A percentile compares a stretch with the other conserved stretches of the same genome.
Conservation (phyloP, 768 basidiomycete species). For the Symmetrospora coprosmae region DNA sequence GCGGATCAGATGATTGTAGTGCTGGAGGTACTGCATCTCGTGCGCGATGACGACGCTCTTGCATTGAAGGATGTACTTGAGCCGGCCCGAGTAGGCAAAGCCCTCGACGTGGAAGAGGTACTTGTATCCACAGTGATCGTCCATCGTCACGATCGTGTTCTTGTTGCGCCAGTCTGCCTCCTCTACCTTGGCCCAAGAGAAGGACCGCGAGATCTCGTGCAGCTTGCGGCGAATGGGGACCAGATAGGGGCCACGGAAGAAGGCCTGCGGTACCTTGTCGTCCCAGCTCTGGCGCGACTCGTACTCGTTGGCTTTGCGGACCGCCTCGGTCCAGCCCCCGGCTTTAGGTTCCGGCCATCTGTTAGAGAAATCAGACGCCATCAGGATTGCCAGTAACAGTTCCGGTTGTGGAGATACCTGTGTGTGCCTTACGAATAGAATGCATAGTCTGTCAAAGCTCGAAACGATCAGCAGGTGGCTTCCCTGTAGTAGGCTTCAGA, state of each 20-base stretch:
- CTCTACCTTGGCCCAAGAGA: constrained; percentile 32
- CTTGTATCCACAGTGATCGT: constrained; percentile 34
- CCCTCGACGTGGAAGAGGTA: constrained; percentile 35
- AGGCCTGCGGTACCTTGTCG: constrained; percentile 14
- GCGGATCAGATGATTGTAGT: constrained; percentile 32
- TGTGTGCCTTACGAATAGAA: constrained; percentile 25
- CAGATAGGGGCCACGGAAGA: constrained; percentile 12
- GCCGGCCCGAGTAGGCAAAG: constrained; percentile 33
- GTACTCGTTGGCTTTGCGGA: constrained; percentile 15
- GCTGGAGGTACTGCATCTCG: constrained; percentile 28
- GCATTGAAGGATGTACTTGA: constrained; percentile 30
- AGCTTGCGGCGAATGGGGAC: background rate
- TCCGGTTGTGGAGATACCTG: background rate
- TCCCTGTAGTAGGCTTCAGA: too few species aligned
- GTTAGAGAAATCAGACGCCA: background rate
- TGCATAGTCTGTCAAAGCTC: constrained; percentile 24
- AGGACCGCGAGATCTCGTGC: constrained; percentile 26
- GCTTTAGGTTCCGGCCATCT: constrained; percentile 18
- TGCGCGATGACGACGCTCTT: constrained; percentile 25
- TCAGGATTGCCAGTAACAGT: background rate
- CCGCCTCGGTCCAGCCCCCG: constrained; percentile 1
- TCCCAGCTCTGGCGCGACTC: constrained; percentile 14
- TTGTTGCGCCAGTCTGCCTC: constrained; percentile 33
- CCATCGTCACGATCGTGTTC: constrained; percentile 25
- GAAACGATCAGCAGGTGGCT: background rate